Conservation (phyloP, 2,329 filamentous ascomycete genomes). For the Monilinia vaccinii-corymbosi region DNA sequence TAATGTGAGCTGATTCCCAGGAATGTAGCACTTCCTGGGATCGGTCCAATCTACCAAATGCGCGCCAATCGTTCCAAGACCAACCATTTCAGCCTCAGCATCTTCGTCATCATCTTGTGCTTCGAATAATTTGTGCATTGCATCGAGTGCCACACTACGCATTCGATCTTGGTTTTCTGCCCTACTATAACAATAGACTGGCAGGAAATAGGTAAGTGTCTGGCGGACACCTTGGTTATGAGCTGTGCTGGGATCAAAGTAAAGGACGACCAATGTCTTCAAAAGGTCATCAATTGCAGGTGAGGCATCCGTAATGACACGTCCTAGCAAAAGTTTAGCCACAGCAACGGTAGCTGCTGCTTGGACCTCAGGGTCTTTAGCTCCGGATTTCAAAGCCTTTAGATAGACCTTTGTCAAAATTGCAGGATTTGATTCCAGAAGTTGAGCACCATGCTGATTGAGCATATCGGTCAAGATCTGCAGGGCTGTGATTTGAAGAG, state of each 20-base stretch:
- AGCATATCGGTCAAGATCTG: conserved; percentile 92
- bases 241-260: conserved; percentile 78
- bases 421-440: conserved; percentile 57
- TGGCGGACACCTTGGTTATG: conserved; percentile 77
- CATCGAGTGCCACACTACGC: conserved; percentile 62
- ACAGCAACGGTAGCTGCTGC: conserved; percentile 72
- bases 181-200: conserved; percentile 84
- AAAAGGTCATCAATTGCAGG: conserved; percentile 65
- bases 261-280: conserved; percentile 72
- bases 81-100: conserved; percentile 70
- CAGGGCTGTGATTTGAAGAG: conserved; percentile 79
- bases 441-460: conserved; percentile 74
- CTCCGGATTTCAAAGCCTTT: conserved; percentile 66
- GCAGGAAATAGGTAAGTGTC: conserved; percentile 85
- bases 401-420: conserved; percentile 73
- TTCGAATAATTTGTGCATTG: conserved; percentile 66
- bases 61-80: conserved; percentile 66
- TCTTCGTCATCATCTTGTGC: conserved; percentile 66
- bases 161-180: conserved; percentile 76
- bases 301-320: conserved; percentile 57
- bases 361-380: conserved; percentile 64
- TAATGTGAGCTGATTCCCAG: conserved; percentile 34
- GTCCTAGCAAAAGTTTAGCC: conserved; percentile 77
- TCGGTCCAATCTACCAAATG: conserved; percentile 94
- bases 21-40: conserved; percentile 64